A percentile compares a stretch with the other conserved stretches of the same genome.
phyloP scores from a whole-genome alignment of 805 yeast species.

The Yamadazyma ubonensis region DNA sequence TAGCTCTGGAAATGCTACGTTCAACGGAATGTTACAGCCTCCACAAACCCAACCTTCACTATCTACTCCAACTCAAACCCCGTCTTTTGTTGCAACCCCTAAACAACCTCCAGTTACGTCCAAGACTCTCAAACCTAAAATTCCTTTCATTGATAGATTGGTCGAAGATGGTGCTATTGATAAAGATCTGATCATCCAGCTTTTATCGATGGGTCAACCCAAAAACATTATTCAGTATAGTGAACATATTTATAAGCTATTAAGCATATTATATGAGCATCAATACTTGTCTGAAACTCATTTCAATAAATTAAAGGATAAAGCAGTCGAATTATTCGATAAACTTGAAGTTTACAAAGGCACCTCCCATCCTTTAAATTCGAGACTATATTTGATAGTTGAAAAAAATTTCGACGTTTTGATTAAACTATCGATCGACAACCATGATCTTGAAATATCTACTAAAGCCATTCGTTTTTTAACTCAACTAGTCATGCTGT shows the following conservation, averaged over 20 bases:
- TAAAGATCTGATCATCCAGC: constrained; percentile 13
- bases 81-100: not conserved
- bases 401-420: constrained; percentile 40
- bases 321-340: constrained; percentile 25
- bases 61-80: not conserved
- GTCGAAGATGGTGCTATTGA: constrained; percentile 25
- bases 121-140: too few species aligned
- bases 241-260: constrained; percentile 36
- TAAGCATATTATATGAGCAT: constrained; percentile 19
- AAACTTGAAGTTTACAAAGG: constrained; percentile 22
- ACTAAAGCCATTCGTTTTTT: constrained; percentile 36
- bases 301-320: constrained; percentile 20
- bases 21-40: not conserved
- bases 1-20: not conserved
- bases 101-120: too few species aligned
- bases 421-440: constrained; percentile 33
- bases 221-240: constrained; percentile 33
- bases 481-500: constrained; percentile 34
- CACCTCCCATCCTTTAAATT: constrained; percentile 26
- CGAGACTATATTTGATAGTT: constrained; percentile 32
- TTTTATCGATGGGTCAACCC: constrained; percentile 30
- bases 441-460: constrained; percentile 29
- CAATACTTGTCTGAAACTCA: constrained; percentile 16
- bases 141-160: constrained; percentile 10
- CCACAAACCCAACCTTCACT: not conserved